Percentiles rank a stretch among this genome's conserved stretches.
These are phyloP conservation scores for Diphasiastrum complanatum DNA, from an alignment of 83 land plant species.

Conservation along the genomic window DNA sequence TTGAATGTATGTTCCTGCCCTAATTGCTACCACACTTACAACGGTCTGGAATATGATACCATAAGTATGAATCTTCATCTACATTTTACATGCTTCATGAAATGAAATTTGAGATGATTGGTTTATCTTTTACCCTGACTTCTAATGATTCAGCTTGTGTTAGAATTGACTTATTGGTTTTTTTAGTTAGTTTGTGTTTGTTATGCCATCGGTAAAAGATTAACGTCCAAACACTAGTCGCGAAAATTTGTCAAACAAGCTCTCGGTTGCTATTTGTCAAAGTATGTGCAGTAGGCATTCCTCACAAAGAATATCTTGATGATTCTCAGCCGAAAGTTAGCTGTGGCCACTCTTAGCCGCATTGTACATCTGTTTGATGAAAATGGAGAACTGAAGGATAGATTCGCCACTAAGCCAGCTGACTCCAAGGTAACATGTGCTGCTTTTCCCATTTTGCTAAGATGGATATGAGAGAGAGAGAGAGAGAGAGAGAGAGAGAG, in stretches of 20 bases:
- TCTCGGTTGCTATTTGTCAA: background rate
- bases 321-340: constrained; percentile 28
- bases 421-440: constrained; percentile 33
- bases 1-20: background rate
- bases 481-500: too few relatives aligned
- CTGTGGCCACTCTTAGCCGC: constrained; percentile 29
- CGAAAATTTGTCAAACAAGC: too few relatives aligned
- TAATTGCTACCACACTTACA: background rate
- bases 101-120: too few relatives aligned
- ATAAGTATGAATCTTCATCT: background rate
- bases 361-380: constrained; percentile 40
- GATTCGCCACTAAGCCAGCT: constrained; percentile 38
- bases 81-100: too few relatives aligned
- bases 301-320: background rate
- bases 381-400: constrained; percentile 37
- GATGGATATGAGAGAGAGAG: too few relatives aligned
- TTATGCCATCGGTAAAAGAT: too few relatives aligned
- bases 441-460: too few relatives aligned
- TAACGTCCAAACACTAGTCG: too few relatives aligned
- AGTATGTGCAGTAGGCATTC: background rate
- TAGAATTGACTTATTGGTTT: too few relatives aligned
- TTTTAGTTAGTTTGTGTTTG: too few relatives aligned
- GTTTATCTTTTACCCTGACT: too few relatives aligned
- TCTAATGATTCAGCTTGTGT: too few relatives aligned
- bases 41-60: background rate